Base-by-base conservation (phyloP, 495 filamentous ascomycete genomes). In the Aspergillus incahuasiensis region DNA sequence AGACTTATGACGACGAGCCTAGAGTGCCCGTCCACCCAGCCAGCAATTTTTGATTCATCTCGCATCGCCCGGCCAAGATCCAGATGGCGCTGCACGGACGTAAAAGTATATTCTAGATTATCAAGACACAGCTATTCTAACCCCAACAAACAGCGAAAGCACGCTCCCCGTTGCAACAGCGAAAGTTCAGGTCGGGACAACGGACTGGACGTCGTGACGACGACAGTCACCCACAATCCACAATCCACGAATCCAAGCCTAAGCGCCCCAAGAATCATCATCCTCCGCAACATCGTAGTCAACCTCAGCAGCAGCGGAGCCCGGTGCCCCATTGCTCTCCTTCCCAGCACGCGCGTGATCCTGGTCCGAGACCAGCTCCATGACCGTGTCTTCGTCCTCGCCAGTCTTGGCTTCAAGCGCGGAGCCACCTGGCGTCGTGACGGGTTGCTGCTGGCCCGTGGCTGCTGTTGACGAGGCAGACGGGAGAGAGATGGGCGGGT, bases 271-370 rank as follows among this genome's bases (percentile, higher is more conserved):
- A 34, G 62, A 66, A 57, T 82, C 78, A 52, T 80, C 78, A 48
- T 67, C 69, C 66, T 81, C 78, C 0, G 78, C 78, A 63, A 80
- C 76, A 59, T 80, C 79, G 49, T 77, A 78, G 62, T 81, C 77
- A 46, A 78, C 74, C 47, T 80, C 73, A 3, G 61, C 49, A 32
- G 16, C 73, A 3, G 60, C 49, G 25, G 16, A n/a, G n/a, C n/a
- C 32, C 9, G 2, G 11, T 24, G 19, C 13, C 5, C 20, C 32
- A 40, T 57, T 65, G 5, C 55, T 64, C 13, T 63, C 59, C 43
- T 60, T 66, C 18, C 47, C 30, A 21, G 18, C 22, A 18, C 50
- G 57, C 13, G 8, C 38, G 15, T 16, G 38, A 52, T 56, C 4
- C 56, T 64, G 7, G 60, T 52, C 24, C 4, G 53, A 30, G 16